phyloP scores from a whole-genome alignment of 805 yeast genomes.

The Kodamaea sagamina region DNA sequence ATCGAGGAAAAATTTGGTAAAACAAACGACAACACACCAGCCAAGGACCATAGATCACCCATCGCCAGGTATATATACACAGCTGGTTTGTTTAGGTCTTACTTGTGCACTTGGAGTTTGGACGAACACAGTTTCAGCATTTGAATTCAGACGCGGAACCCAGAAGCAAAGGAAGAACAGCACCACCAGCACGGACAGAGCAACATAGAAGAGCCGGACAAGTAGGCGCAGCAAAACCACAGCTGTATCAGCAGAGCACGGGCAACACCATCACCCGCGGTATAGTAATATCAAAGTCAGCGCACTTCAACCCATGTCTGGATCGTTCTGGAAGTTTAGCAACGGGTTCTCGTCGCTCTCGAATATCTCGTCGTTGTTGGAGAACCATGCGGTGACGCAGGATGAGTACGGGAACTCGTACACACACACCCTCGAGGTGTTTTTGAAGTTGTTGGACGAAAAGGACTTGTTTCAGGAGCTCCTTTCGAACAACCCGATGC shows the following conservation, averaged over 20 bases:
- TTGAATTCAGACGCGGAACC: no score
- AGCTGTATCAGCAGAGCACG: no score
- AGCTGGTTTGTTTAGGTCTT: constrained; percentile 1
- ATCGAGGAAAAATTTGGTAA: not conserved
- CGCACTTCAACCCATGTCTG: constrained; percentile 36
- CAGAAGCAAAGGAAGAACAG: no score
- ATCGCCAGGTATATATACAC: not conserved
- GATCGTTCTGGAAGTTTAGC: constrained; percentile 50
- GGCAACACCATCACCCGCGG: not conserved
- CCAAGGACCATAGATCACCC: no score
- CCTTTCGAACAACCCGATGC: constrained; percentile 42
- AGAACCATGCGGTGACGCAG: constrained; percentile 28
- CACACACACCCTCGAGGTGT: constrained; percentile 25
- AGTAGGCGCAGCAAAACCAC: no score
- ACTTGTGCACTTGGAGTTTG: no score
- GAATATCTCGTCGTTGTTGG: constrained; percentile 42
- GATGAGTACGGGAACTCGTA: constrained; percentile 20
- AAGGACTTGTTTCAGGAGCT: constrained; percentile 46
- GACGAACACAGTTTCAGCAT: no score
- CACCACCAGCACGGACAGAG: no score
- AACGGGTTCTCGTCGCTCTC: constrained; percentile 47
- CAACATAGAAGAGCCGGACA: no score
- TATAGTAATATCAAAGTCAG: no score
- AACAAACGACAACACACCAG: constrained; percentile 5
- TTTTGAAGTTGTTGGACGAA: constrained; percentile 42